These are phyloP conservation scores for Azolla pinnata DNA, from an alignment of 75 land plant genomes.

Conservation along the genomic window DNA sequence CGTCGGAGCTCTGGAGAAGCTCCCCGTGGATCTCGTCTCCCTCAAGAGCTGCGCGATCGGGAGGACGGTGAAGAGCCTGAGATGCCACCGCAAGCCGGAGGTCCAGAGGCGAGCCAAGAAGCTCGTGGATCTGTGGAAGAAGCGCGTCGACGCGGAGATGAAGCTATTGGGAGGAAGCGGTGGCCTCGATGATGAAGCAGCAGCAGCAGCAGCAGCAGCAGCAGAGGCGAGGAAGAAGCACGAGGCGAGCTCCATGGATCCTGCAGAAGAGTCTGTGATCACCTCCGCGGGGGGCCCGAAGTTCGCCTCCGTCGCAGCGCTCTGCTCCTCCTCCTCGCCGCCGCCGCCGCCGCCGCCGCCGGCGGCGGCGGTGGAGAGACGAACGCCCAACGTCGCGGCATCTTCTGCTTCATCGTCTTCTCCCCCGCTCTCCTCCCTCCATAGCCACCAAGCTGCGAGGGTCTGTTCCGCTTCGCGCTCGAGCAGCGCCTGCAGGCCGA, in stretches of 20 bases:
- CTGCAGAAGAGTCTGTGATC: neutral
- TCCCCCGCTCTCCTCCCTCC: no score
- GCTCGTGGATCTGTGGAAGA: slow-evolving; percentile 41
- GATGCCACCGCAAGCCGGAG: slow-evolving; percentile 27
- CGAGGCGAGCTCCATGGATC: neutral
- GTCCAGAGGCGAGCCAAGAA: slow-evolving; percentile 34
- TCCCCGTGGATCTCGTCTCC: slow-evolving; percentile 39
- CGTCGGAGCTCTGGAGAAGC: slow-evolving; percentile 29
- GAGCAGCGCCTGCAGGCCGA: no score
- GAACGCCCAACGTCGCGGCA: no score
- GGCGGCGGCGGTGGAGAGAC: no score
- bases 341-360: no score
- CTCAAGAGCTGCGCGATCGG: slow-evolving; percentile 38
- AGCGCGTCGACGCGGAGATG: slow-evolving; percentile 34
- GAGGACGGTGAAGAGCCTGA: slow-evolving; percentile 34
- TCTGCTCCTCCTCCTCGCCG: neutral
- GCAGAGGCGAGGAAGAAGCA: no score
- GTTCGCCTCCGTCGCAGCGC: neutral
- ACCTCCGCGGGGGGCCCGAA: neutral
- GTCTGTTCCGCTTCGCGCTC: no score
- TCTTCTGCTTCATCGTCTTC: no score
- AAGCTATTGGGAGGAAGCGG: slow-evolving; percentile 26
- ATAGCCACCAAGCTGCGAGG: no score
- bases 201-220: no score
- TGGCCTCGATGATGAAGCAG: neutral